These are phyloP conservation scores for Monosporascus sp. DNA, from an alignment of 2,329 filamentous ascomycete genomes.

Conservation along the genomic window DNA sequence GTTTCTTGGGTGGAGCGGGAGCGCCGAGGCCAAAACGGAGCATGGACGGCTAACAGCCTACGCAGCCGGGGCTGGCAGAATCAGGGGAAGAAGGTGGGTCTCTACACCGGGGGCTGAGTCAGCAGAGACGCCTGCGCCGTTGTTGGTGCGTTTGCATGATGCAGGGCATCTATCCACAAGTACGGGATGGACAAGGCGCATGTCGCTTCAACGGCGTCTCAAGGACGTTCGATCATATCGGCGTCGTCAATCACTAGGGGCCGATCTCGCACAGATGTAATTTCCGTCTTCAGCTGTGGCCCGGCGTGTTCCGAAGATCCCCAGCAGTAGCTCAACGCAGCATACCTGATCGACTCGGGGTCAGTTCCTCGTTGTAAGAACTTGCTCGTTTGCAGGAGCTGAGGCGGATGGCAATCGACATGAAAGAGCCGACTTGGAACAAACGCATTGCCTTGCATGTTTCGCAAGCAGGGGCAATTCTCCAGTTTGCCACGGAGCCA, in stretches of 20 bases:
- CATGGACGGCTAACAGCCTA: too few relatives aligned
- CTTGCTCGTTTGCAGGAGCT: not conserved
- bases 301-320: constrained; percentile 1
- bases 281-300: constrained; percentile 3
- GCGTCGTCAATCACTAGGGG: not conserved
- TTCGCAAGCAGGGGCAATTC: not conserved
- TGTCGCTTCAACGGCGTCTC: not conserved
- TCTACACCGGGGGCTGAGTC: too few relatives aligned
- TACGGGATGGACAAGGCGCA: not conserved
- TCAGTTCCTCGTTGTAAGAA: not conserved
- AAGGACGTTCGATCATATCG: not conserved
- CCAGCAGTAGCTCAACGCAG: constrained; percentile 6
- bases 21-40: too few relatives aligned
- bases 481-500: not conserved
- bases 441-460: not conserved
- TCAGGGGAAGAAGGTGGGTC: too few relatives aligned
- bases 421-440: constrained; percentile 2
- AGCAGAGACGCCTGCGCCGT: too few relatives aligned
- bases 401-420: not conserved
- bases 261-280: not conserved
- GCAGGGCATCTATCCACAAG: not conserved
- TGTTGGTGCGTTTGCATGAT: not conserved
- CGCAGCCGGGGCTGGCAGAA: too few relatives aligned
- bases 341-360: not conserved
- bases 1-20: too few relatives aligned